Conservation (phyloP, 2,329 filamentous ascomycete genomes). For the Polychaeton citri region DNA sequence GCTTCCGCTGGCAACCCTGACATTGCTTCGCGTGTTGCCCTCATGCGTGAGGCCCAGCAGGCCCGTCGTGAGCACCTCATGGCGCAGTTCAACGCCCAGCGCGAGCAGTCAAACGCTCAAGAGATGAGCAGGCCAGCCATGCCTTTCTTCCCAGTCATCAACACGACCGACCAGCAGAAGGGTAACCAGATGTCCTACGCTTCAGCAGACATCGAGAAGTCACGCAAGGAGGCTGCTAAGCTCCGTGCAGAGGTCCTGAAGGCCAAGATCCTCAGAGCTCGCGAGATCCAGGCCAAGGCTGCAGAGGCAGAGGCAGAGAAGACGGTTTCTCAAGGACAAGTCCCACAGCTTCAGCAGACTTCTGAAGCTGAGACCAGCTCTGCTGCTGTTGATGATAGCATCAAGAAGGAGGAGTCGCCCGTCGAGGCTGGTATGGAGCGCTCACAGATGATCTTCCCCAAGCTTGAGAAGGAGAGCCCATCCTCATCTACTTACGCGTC, state of each 20-base stretch:
- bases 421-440: conserved; percentile 15
- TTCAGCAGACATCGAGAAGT: conserved; percentile 7
- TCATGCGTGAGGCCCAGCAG: conserved; percentile 17
- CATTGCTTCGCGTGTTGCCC: too few relatives aligned
- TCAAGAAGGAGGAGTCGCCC: conserved; percentile 21
- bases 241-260: conserved; percentile 19
- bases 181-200: neutral
- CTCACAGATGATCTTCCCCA: conserved; percentile 92
- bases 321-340: too few relatives aligned
- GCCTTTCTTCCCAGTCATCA: neutral
- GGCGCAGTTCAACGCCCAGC: conserved; percentile 11
- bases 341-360: conserved; percentile 16
- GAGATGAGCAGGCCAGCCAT: neutral
- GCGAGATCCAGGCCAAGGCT: conserved; percentile 7
- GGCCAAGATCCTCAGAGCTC: conserved; percentile 18
- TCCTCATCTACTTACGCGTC: conserved; percentile 63
- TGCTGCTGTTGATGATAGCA: conserved; percentile 16
- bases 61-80: conserved; percentile 23
- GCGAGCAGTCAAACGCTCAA: conserved; percentile 7
- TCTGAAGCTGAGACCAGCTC: conserved; percentile 10
- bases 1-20: conserved; percentile 4
- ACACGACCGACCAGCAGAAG: conserved; percentile 2
- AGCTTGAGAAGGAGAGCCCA: conserved; percentile 86
- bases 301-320: neutral
- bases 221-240: conserved; percentile 17